phyloP scores from a whole-genome alignment of 345 rosid species.

The Brassica carinata region DNA sequence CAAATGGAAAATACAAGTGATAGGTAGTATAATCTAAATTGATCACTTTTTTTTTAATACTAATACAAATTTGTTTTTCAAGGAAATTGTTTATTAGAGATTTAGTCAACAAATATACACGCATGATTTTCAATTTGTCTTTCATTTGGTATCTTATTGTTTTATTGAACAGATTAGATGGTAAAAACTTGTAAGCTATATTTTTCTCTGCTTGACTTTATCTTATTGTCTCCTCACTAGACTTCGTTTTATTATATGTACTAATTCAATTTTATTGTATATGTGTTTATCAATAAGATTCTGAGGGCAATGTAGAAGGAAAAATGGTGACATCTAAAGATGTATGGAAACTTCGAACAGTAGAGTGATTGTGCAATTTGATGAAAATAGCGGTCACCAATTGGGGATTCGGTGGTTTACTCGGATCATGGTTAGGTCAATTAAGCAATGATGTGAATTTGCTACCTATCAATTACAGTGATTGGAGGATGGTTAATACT shows the following conservation, averaged over 20 bases:
- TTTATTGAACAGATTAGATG: neutral
- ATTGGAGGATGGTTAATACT: neutral
- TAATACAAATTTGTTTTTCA: neutral
- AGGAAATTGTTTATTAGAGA: neutral
- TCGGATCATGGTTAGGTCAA: neutral
- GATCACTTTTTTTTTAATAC: neutral
- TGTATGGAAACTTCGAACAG: neutral
- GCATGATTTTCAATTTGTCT: neutral
- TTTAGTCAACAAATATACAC: neutral
- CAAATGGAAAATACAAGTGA: slow-evolving; percentile 14
- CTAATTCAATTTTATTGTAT: neutral
- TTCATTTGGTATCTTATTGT: neutral
- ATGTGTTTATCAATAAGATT: neutral
- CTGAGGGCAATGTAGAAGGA: neutral
- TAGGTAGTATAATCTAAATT: slow-evolving; percentile 9
- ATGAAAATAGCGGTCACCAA: neutral
- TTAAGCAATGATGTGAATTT: neutral
- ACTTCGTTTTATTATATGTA: neutral
- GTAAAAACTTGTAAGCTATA: neutral
- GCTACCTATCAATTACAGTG: neutral
- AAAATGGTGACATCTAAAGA: neutral
- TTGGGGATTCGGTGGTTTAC: neutral
- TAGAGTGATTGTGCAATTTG: neutral
- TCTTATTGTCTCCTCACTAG: neutral
- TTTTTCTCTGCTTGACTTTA: neutral